Evolutionary conservation across 805 yeast genomes (phyloP).

Genomic region (Candida pseudofarinosa): DNA sequence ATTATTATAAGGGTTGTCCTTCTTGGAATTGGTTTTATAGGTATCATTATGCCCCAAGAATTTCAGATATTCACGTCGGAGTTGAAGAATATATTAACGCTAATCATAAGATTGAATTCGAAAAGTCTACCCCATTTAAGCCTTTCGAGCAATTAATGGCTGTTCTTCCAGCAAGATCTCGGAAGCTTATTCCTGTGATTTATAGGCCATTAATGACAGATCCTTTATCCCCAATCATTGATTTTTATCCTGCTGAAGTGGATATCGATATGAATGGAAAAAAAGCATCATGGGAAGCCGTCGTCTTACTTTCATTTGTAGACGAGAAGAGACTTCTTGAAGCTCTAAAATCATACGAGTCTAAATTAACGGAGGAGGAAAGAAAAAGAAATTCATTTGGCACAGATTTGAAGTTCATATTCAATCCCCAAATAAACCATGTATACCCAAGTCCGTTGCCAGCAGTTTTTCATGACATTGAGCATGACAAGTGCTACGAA

Average conservation of each 20-base stretch:
- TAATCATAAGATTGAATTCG: slow-evolving; percentile 41
- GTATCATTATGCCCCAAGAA: slow-evolving; percentile 92
- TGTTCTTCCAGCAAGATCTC: slow-evolving; percentile 91
- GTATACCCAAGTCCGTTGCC: slow-evolving; percentile 74
- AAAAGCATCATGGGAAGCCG: slow-evolving; percentile 97
- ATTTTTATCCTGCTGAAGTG: slow-evolving; percentile 86
- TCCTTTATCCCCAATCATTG: slow-evolving; percentile 77
- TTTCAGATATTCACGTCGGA: slow-evolving; percentile 79
- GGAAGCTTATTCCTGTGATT: slow-evolving; percentile 67
- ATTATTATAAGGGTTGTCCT: slow-evolving; percentile 85
- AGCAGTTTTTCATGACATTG: slow-evolving; percentile 71
- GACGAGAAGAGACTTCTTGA: slow-evolving; percentile 71
- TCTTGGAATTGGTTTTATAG: slow-evolving; percentile 96
- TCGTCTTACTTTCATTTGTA: slow-evolving; percentile 86
- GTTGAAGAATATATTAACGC: slow-evolving; percentile 47
- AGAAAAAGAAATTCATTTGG: slow-evolving; percentile 73
- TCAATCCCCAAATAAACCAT: slow-evolving; percentile 69
- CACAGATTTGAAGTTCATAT: slow-evolving; percentile 58
- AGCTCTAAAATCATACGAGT: slow-evolving; percentile 67
- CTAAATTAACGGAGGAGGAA: slow-evolving; percentile 65
- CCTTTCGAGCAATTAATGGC: slow-evolving; percentile 98
- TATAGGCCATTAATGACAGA: slow-evolving; percentile 85
- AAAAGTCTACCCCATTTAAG: slow-evolving; percentile 71
- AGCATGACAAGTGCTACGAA: slow-evolving; percentile 75
- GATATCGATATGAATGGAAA: slow-evolving; percentile 91